Percentiles rank a stretch among this genome's conserved stretches.
Evolutionary conservation across 2,329 filamentous ascomycete species (phyloP).

Genomic region (Exophiala mesophila): DNA sequence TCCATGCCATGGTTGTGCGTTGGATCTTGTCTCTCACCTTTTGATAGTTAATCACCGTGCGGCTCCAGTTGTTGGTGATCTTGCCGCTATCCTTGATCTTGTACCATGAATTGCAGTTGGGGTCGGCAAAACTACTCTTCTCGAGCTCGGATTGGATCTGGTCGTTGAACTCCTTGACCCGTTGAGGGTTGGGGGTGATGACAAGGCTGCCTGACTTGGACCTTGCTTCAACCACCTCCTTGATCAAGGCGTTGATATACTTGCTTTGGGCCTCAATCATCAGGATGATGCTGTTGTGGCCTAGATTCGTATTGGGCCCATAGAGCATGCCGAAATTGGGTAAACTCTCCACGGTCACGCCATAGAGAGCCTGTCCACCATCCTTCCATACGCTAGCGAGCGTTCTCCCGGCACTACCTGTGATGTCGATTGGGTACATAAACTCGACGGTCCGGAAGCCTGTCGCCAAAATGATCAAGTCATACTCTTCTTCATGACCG

Average conservation of each 20-base stretch:
- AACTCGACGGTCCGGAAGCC: constrained; percentile 58
- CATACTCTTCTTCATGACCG: constrained; percentile 44
- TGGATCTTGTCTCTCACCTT: constrained; percentile 25
- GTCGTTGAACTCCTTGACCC: constrained; percentile 22
- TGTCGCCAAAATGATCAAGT: constrained; percentile 55
- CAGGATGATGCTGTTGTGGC: constrained; percentile 55
- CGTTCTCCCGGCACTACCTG: constrained; percentile 39
- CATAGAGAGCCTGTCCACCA: constrained; percentile 49
- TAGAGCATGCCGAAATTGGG: constrained; percentile 57
- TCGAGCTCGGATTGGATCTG: constrained; percentile 31
- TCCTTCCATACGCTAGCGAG: constrained; percentile 51
- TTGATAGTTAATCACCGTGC: constrained; percentile 54
- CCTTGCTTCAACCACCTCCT: constrained; percentile 45
- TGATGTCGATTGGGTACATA: constrained; percentile 53
- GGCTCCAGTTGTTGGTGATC: constrained; percentile 55
- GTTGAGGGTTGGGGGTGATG: constrained; percentile 39
- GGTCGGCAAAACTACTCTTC: constrained; percentile 49
- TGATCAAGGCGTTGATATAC: constrained; percentile 50
- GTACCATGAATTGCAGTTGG: constrained; percentile 53
- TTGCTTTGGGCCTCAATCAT: constrained; percentile 57
- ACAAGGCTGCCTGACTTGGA: constrained; percentile 37
- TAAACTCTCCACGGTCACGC: constrained; percentile 48
- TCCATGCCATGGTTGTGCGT: background rate
- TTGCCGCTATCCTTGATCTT: constrained; percentile 48
- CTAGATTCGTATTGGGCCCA: constrained; percentile 54